Conservation (phyloP, 495 filamentous ascomycete genomes). For the Pyrenula massariospora region DNA sequence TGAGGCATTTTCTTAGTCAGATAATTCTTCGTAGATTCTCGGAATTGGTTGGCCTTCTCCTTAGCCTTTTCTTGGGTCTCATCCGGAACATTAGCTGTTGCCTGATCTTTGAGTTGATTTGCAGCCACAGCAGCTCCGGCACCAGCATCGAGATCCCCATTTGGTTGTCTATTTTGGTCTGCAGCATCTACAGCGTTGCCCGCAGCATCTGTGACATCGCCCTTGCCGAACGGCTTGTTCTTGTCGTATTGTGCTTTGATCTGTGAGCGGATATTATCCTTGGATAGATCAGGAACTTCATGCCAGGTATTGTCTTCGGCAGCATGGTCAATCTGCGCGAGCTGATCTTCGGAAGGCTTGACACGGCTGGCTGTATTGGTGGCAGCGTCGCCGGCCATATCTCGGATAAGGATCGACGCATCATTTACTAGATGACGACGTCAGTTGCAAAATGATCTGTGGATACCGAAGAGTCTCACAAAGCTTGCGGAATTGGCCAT, state of each 20-base stretch:
- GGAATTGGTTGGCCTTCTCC: slow-evolving; percentile 17
- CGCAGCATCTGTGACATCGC: slow-evolving; percentile 39
- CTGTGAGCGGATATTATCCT: slow-evolving; percentile 56
- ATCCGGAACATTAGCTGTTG: slow-evolving; percentile 42
- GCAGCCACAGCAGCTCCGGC: slow-evolving; percentile 26
- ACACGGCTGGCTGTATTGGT: slow-evolving; percentile 67
- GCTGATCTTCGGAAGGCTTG: slow-evolving; percentile 66
- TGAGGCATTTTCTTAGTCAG: slow-evolving; percentile 73
- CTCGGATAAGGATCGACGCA: slow-evolving; percentile 68
- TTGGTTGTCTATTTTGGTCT: slow-evolving; percentile 28
- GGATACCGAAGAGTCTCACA: slow-evolving; percentile 38
- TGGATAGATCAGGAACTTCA: slow-evolving; percentile 69
- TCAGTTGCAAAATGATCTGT: neutral
- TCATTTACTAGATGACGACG: slow-evolving; percentile 56
- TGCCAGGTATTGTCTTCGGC: slow-evolving; percentile 92
- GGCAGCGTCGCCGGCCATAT: slow-evolving; percentile 85
- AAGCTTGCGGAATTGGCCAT: slow-evolving; percentile 93
- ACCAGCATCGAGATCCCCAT: slow-evolving; percentile 41
- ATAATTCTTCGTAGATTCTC: slow-evolving; percentile 50
- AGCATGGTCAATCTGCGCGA: slow-evolving; percentile 66
- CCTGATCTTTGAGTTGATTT: slow-evolving; percentile 34
- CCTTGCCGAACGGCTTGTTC: slow-evolving; percentile 43
- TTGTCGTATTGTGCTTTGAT: slow-evolving; percentile 47
- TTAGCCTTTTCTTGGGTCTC: slow-evolving; percentile 50
- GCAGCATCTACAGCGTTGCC: slow-evolving; percentile 44